Evolutionary conservation across 495 filamentous ascomycete species (phyloP), one percentile per base, ranked within the genome.

Genomic region (Clohesyomyces aquaticus): DNA sequence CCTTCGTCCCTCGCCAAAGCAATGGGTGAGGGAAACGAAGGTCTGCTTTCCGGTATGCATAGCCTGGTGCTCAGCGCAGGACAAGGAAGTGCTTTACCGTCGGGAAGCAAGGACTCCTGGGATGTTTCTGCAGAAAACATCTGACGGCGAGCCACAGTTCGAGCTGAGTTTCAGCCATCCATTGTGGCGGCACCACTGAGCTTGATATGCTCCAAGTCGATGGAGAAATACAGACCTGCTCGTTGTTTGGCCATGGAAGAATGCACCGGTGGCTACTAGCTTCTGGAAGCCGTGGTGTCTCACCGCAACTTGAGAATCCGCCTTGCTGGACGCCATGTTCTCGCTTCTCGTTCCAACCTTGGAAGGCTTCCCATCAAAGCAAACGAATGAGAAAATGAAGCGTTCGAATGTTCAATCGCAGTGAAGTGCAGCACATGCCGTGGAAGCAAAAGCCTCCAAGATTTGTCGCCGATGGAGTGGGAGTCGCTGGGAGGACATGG

Each of bases 281-380:
- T 28, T 52, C 49, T 16, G 26, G 49, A 52, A 55, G 35, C 18
- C n/a, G 18, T 27, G 41, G n/a, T 19, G 11, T 22, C 45, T 50
- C 42, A 64, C 61, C 61, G 61, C 61, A 57, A 57, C 45, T 64
- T 49, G 25, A 9, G 57, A 63, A 48, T 63, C 60, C 56, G 61
- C 61, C 61, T 64, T 35, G 61, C 53, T 64, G 61, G 2, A 18
- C 61, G 28, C 23, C 27, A 48, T 1, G 29, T 28, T 11, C 19
- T 8, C 21, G 32, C 26, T 26, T 51, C 23, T 2, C 46, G 45
- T 32, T 47, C 21, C n/a, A n/a, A n/a, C 23, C 27, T 35, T 41
- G 22, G 1, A 52, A 22, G 48, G 12, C 25, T 10, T 9, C 19
- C 22, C 48, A 52, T 26, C 22, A 26, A 52, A 4, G 9, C 22